Percentiles rank a stretch among this genome's conserved stretches.
These are phyloP conservation scores for Coccomyxa subellipsoidea DNA, from an alignment of 163 green algal genomes.

Conservation along the genomic window DNA sequence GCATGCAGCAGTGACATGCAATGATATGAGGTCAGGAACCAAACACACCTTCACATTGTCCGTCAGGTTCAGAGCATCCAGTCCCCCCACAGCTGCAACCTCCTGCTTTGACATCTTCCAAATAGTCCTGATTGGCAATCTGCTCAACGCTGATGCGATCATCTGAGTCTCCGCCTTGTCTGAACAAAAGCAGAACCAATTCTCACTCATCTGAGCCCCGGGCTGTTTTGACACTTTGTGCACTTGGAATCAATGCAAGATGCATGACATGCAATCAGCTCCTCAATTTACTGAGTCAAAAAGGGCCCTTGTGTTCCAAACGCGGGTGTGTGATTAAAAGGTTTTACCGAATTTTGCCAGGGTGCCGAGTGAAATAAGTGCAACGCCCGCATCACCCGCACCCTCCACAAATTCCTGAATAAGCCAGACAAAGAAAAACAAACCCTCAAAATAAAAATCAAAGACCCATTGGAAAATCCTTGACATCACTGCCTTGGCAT, in stretches of 20 bases:
- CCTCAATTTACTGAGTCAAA: background rate
- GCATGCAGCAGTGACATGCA: too few relatives aligned
- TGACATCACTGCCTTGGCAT: background rate
- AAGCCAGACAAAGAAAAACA: too few relatives aligned
- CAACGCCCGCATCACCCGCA: background rate
- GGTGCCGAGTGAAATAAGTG: background rate
- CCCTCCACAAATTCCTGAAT: constrained; percentile 5
- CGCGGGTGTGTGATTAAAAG: background rate
- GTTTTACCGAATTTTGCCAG: background rate
- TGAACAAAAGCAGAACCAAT: background rate
- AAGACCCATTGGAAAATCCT: background rate
- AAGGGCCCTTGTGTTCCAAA: background rate
- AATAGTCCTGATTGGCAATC: background rate
- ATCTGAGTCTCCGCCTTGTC: background rate
- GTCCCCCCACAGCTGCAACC: background rate
- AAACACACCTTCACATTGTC: background rate
- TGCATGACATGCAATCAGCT: background rate
- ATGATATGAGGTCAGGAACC: too few relatives aligned
- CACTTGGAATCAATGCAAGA: background rate
- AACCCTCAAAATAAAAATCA: background rate
- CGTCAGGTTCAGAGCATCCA: background rate
- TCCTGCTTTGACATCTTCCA: background rate
- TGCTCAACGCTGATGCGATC: background rate
- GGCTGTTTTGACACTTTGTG: background rate
- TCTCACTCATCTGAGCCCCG: background rate